Percentiles rank a stretch among this genome's conserved stretches.
phyloP scores from a whole-genome alignment of 2,329 filamentous ascomycete species.

The Botrytis galanthina region DNA sequence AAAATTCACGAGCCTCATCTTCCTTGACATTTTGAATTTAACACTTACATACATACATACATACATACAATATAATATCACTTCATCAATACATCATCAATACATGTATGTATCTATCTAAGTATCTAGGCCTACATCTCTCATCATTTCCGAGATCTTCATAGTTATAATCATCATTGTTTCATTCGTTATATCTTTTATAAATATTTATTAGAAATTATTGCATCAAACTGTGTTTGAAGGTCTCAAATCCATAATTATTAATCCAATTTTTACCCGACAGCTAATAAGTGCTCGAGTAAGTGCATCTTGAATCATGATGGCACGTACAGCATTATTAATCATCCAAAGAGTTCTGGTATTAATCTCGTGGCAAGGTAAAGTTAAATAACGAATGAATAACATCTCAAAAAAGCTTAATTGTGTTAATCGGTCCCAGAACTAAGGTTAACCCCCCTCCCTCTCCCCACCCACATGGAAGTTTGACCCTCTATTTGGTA shows the following conservation, averaged over 20 bases:
- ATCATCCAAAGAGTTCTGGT: not conserved
- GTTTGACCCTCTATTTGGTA: not conserved
- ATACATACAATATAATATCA: not conserved
- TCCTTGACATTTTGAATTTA: not conserved
- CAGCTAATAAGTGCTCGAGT: not conserved
- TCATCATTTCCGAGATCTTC: not conserved
- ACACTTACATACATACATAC: not conserved
- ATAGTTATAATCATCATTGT: not conserved
- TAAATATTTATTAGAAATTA: not conserved
- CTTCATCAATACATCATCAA: not conserved
- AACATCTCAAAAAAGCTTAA: not conserved
- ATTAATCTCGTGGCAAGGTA: not conserved
- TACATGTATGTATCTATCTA: not conserved
- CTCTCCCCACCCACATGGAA: not conserved
- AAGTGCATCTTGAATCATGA: not conserved
- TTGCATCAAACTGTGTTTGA: not conserved
- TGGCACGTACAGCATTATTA: not conserved
- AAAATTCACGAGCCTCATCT: not conserved
- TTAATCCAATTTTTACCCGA: not conserved
- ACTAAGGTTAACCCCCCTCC: not conserved
- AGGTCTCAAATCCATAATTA: not conserved
- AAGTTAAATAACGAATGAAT: not conserved
- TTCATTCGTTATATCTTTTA: not conserved
- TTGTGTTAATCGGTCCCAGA: not conserved
- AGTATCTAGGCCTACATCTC: not conserved